Evolutionary conservation across 176 grass and related monocot species (phyloP), one percentile per base, ranked within the genome.

Genomic region (Carex kokanica): DNA sequence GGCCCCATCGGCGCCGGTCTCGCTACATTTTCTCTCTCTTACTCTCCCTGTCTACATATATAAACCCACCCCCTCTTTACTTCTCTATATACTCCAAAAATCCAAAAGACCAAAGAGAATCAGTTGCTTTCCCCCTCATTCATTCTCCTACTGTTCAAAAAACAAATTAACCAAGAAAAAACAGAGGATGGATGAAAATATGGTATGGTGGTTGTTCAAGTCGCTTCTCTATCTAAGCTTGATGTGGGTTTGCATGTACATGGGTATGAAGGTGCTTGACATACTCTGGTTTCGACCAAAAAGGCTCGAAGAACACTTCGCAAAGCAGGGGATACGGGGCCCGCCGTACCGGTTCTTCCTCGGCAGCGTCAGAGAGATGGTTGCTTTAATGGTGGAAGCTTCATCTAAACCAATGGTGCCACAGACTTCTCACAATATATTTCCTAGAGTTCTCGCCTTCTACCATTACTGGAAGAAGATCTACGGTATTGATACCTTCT

Each of bases 381-480:
- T 90, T 84, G 91, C 18, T 80, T 84, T 97, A 24, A 92, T 97
- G 91, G 75, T 57, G 83, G 88, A 97, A 82, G 91, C 91, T 47
- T 90, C 94, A 7, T 86, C 91, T 21, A 94, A 87, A 47, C 88
- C 91, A 74, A 94, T 93, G 91, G 81, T 87, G 51, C 94, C 91
- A n/a, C 79, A 88, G 27, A 90, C 84, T 81, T 90, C 91, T 12
- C 91, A 97, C 85, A 87, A 94, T 84, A 90, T 92, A n/a, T 88
- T 97, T 55, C 94, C 91, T 41, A 85, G 94, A 52, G 94, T 97
- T 60, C 94, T 97, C 83, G 82, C 91, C 68, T 97, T 97, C 86
- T 97, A 97, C 88, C 91, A 92, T 88, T 91, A 97, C 80, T 97
- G 94, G 94, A 74, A 88, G 53, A 97, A 94, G 84, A 97, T 94